phyloP scores from a whole-genome alignment of 1,284 basidiomycete genomes.

The Tilletiopsis washingtonensis region DNA sequence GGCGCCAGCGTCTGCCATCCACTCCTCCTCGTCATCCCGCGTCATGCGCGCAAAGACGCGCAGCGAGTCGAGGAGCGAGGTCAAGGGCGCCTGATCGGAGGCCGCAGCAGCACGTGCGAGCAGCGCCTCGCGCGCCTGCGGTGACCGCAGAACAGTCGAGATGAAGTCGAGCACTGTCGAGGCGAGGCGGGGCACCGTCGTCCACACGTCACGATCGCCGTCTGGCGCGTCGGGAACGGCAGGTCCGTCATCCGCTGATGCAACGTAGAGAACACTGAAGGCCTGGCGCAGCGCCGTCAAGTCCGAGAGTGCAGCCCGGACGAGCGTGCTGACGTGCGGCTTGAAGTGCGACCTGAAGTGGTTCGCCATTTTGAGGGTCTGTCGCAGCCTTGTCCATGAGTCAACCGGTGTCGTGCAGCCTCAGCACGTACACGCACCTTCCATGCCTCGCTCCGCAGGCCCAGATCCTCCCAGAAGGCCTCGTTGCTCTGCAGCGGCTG shows the following conservation, averaged over 20 bases:
- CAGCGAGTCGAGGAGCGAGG: constrained; percentile 57
- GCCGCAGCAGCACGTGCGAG: too few relatives aligned
- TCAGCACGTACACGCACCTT: constrained; percentile 12
- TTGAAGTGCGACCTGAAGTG: constrained; percentile 35
- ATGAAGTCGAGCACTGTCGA: constrained; percentile 21
- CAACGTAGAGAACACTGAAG: constrained; percentile 1
- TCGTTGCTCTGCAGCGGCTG: constrained; percentile 1
- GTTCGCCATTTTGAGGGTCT: constrained; percentile 32
- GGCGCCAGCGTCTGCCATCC: constrained; percentile 77
- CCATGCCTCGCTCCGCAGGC: constrained; percentile 30
- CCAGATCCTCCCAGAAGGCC: constrained; percentile 17
- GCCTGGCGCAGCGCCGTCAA: not conserved
- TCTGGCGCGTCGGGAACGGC: not conserved
- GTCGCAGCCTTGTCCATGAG: not conserved
- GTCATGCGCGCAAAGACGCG: constrained; percentile 73
- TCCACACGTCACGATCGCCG: not conserved
- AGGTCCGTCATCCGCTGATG: not conserved
- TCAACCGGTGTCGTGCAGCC: not conserved
- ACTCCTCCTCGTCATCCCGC: constrained; percentile 83
- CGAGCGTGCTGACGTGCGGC: constrained; percentile 13
- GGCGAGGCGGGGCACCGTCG: constrained; percentile 12
- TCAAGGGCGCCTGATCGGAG: too few relatives aligned
- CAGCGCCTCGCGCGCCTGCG: too few relatives aligned
- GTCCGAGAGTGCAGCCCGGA: constrained; percentile 1
- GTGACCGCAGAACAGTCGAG: constrained; percentile 48